Conservation (phyloP, 148 eudicot genomes). For the Gaultheria prostrata region DNA sequence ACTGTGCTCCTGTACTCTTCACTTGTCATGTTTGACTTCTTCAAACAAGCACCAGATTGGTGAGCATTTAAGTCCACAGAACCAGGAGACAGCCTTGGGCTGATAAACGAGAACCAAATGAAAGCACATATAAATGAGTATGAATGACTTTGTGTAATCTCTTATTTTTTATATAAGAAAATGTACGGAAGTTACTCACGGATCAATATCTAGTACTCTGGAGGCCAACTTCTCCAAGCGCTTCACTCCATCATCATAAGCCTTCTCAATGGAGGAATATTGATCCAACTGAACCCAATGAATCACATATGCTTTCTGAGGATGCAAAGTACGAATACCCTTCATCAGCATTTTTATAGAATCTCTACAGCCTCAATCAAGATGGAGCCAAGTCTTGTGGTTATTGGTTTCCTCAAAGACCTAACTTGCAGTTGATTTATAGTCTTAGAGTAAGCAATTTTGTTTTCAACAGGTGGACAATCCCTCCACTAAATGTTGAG, state of each 20-base stretch:
- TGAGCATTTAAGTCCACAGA: constrained; percentile 27
- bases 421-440: background rate
- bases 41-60: constrained; percentile 29
- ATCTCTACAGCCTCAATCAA: constrained; percentile 7
- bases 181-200: constrained; percentile 33
- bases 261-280: constrained; percentile 37
- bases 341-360: background rate
- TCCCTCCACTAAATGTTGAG: background rate
- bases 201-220: constrained; percentile 37
- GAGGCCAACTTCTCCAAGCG: constrained; percentile 45
- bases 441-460: background rate
- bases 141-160: background rate
- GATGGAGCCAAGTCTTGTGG: background rate
- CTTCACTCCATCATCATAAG: constrained; percentile 45
- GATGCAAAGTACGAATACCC: constrained; percentile 8
- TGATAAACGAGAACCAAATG: constrained; percentile 19
- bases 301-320: constrained; percentile 48
- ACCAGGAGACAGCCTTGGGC: constrained; percentile 50
- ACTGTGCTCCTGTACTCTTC: constrained; percentile 46
- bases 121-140: background rate
- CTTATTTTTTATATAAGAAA: background rate
- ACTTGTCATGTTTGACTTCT: constrained; percentile 40
- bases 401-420: background rate
- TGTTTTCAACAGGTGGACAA: background rate
- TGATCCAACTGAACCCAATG: constrained; percentile 54